A percentile compares a stretch with the other conserved stretches of the same genome.
phyloP scores from a whole-genome alignment of 306 rosid species.

The Cucumis melo region DNA sequence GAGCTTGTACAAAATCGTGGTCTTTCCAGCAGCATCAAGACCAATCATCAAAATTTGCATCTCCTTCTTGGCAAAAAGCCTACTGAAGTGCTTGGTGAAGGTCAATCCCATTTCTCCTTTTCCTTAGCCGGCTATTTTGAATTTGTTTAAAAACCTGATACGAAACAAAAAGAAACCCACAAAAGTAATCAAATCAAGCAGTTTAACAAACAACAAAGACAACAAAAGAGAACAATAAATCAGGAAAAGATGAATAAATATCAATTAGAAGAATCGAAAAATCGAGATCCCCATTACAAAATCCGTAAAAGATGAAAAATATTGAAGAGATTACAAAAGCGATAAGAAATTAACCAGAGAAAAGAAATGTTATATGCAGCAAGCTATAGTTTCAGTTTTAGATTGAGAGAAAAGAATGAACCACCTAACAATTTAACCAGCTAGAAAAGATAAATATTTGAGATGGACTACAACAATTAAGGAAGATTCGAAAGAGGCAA shows the following conservation, averaged over 20 bases:
- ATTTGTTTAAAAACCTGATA: neutral
- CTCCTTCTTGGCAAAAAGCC: constrained; percentile 58
- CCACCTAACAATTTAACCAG: too few species aligned
- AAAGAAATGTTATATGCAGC: too few species aligned
- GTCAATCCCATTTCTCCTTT: constrained; percentile 44
- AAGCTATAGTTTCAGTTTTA: too few species aligned
- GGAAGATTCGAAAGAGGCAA: too few species aligned
- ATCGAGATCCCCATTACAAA: neutral
- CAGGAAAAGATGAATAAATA: neutral
- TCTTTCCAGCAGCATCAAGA: constrained; percentile 69
- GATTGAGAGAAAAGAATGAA: too few species aligned
- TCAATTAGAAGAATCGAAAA: neutral
- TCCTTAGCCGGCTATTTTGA: neutral
- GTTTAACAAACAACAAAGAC: neutral
- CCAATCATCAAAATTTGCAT: constrained; percentile 67
- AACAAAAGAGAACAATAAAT: neutral
- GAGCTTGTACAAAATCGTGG: constrained; percentile 55
- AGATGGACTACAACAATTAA: too few species aligned
- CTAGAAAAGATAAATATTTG: too few species aligned
- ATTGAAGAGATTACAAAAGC: neutral
- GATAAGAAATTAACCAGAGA: too few species aligned
- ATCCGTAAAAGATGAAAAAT: neutral
- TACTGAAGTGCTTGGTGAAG: constrained; percentile 62
- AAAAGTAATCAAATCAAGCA: constrained; percentile 1
- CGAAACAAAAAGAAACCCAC: neutral